Base-by-base conservation (phyloP, 169 alveolate species). In the Plasmodium malariae region DNA sequence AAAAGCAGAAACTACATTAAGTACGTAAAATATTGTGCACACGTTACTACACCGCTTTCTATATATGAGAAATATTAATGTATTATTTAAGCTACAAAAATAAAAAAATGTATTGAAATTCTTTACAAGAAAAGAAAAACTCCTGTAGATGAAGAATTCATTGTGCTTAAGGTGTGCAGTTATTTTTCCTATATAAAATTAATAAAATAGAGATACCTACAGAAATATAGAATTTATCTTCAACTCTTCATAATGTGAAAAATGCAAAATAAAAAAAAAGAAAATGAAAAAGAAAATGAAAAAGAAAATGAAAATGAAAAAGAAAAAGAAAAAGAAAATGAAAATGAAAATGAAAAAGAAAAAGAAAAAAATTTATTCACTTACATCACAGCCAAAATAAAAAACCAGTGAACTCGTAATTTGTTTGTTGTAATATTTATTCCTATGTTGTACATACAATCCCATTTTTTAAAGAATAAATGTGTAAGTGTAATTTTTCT, bases 141-240 rank as follows among this genome's bases (percentile, higher is more conserved):
- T 34, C 12, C 48, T 28, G 11, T 62, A 32, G 2, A 34, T 6
- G 24, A 34, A 26, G 4, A 62, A 62, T 32, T 14, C 4, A 3
- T 62, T 62, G 72, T 62, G 72, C 72, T 62, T 62, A 14, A 11
- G 32, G 72, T 62, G 72, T 62, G 72, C 72, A 62, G 19, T 62
- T 32, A 28, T 62, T 62, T 62, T 62, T 12, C 49, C 26, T 60
- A 5, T 62, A n/a, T 12, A 3, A 26, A 60, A 60, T 24, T 2
- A 12, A 21, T 60, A 60, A 24, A 60, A 26, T 60, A 60, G 17
- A 24, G 49, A 21, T 62, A 62, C 32, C 48, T 3, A 30, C 9
- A 62, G 14, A 62, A 24, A 57, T 19, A 57, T 57, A 57, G 68
- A 57, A 57, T 21, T 57, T 57, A 57, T 19, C 24, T 24, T 17